Evolutionary conservation across 2,329 filamentous ascomycete species (phyloP).

Genomic region (Penicillium thymicola): DNA sequence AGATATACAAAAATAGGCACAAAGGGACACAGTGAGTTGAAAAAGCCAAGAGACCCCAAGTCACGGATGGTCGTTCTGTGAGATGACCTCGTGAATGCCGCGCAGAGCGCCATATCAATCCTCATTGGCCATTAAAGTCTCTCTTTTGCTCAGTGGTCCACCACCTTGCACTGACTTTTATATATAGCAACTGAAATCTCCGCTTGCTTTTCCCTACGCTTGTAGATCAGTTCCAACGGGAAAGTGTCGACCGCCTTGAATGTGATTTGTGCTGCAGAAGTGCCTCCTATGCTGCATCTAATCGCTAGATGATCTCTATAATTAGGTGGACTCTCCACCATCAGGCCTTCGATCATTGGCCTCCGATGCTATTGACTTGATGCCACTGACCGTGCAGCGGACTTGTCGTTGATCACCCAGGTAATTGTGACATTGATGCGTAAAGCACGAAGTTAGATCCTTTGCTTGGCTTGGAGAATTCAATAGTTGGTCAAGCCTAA

Average conservation of each 20-base stretch:
- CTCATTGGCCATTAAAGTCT: not conserved
- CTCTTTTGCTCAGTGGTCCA: not conserved
- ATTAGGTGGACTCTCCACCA: not conserved
- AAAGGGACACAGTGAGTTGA: not conserved
- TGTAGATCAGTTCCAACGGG: not conserved
- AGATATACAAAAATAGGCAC: not conserved
- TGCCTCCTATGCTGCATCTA: not conserved
- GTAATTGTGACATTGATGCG: not conserved
- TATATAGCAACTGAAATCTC: not conserved
- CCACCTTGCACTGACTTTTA: not conserved
- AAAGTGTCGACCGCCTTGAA: not conserved
- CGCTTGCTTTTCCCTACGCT: not conserved
- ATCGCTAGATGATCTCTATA: not conserved
- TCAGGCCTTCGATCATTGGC: not conserved
- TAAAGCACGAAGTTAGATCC: not conserved
- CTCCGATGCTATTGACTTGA: not conserved
- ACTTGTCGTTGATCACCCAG: not conserved
- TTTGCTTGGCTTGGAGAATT: not conserved
- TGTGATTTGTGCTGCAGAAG: not conserved
- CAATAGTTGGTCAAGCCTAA: not conserved
- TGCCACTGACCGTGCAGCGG: not conserved
- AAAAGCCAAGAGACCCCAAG: not conserved
- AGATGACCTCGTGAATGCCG: not conserved
- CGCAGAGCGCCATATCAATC: not conserved
- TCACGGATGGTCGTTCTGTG: not conserved